Base-by-base conservation (phyloP, 2,329 filamentous ascomycete genomes). In the Fusarium agapanthi region DNA sequence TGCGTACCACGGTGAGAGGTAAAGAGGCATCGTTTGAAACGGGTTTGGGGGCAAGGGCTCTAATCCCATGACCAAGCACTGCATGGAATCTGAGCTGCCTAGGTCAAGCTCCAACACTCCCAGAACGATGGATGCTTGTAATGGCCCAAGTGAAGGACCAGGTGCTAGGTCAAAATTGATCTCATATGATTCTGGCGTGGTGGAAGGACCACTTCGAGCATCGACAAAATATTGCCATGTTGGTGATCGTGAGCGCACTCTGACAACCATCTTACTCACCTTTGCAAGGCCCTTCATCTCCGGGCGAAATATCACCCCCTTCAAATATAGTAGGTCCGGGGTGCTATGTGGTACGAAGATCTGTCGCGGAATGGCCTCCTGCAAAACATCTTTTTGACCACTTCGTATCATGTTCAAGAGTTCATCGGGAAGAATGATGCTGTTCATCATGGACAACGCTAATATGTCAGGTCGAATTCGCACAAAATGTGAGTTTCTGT, bases 1-100 rank as follows among this genome's bases (percentile, higher is more conserved):
- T 6, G 77, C 75, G 28, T 74, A 79, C 78, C 78, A 79, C 18
- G 78, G 78, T 30, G 65, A 66, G 22, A 72, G 72, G 43, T 78
- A 79, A 55, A 79, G 59, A 26, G 77, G 69, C n/a, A 70, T 68
- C 3, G 76, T 79, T 8, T 66, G 76, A n/a, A 79, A 77, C 6
- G 74, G 69, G 48, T 79, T 79, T 3, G 71, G 50, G 2, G 67
- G 67, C 38, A 77, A 57, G 18, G 78, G 77, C 51, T 79, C 77
- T 6, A 79, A 38, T 22, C 78, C 78, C 6, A 67, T 47, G 3
- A 78, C 69, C 24, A 79, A 59, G 34, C 72, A 79, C 26, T 58
- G 71, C 28, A 45, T 72, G 37, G 41, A 69, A 35, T 75, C 71
- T 22, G 59, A 51, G 24, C 55, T 61, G 8, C 60, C 60, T 28